Conservation (phyloP, 2,329 filamentous ascomycete species). For the Monilinia laxa region DNA sequence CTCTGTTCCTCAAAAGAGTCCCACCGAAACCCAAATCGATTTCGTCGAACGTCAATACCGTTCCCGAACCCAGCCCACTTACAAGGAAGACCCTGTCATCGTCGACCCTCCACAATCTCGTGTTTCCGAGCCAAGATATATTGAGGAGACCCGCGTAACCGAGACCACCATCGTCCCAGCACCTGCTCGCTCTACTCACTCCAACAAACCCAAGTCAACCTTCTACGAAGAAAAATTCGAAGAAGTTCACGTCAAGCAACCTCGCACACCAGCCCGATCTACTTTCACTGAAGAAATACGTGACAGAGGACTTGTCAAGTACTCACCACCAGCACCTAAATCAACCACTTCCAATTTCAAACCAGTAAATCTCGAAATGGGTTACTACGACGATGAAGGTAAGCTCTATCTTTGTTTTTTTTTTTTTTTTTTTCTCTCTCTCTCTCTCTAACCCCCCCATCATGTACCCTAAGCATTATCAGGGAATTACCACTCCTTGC, state of each 20-base stretch:
- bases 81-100: conserved; percentile 47
- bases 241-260: conserved; percentile 35
- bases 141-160: conserved; percentile 30
- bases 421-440: too few species aligned
- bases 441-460: conserved; percentile 25
- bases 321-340: conserved; percentile 28
- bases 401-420: conserved; percentile 32
- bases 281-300: conserved; percentile 37
- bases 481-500: conserved; percentile 72
- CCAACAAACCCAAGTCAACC: conserved; percentile 28
- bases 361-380: conserved; percentile 56
- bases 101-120: conserved; percentile 53
- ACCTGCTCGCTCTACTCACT: conserved; percentile 37
- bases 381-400: conserved; percentile 74
- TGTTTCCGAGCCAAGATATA: conserved; percentile 41
- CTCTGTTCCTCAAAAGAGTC: conserved; percentile 33
- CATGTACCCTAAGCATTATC: conserved; percentile 33
- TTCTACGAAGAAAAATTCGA: conserved; percentile 28
- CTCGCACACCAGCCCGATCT: conserved; percentile 34
- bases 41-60: conserved; percentile 66
- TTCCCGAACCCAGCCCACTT: conserved; percentile 44
- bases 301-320: conserved; percentile 34
- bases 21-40: conserved; percentile 49
- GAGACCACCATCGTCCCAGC: conserved; percentile 42
- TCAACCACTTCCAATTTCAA: conserved; percentile 20